phyloP scores from a whole-genome alignment of 768 basidiomycete species.

The Trametes maxima region DNA sequence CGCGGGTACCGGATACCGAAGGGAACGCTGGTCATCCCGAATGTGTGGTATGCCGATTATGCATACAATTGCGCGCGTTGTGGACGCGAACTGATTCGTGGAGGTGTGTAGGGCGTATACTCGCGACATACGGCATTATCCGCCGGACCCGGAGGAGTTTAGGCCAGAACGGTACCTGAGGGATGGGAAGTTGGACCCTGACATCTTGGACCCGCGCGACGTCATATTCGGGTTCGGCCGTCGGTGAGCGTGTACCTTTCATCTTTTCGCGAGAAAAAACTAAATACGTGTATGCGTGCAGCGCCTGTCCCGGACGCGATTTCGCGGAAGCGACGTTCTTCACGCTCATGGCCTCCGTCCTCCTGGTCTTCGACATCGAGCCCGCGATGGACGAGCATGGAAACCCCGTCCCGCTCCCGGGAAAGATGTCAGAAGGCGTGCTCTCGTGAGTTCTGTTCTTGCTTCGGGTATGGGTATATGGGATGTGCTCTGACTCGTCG shows the following conservation, averaged over 20 bases:
- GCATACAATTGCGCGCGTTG: neutral
- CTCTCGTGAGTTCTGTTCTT: neutral
- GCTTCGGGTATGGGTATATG: no score
- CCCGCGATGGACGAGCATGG: slow-evolving; percentile 2
- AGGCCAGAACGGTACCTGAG: slow-evolving; percentile 16
- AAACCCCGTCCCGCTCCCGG: neutral
- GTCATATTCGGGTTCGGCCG: slow-evolving; percentile 24
- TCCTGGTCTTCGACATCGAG: slow-evolving; percentile 3
- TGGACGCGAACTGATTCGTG: neutral
- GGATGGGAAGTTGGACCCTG: slow-evolving; percentile 5
- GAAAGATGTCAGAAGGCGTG: slow-evolving; percentile 1
- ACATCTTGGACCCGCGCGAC: slow-evolving; percentile 4
- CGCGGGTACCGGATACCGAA: slow-evolving; percentile 12
- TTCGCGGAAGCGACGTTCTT: neutral
- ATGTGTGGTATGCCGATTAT: slow-evolving; percentile 5
- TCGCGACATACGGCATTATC: neutral
- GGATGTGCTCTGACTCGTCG: neutral
- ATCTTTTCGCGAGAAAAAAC: neutral
- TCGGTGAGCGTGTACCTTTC: neutral
- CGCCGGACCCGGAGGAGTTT: slow-evolving; percentile 18
- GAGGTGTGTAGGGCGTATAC: neutral
- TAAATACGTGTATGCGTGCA: neutral
- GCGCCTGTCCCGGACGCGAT: slow-evolving; percentile 7
- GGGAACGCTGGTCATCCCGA: slow-evolving; percentile 16
- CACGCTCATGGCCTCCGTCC: neutral